These are phyloP conservation scores for Smithsoniella earleae DNA, from an alignment of 163 green algal species.

Conservation along the genomic window DNA sequence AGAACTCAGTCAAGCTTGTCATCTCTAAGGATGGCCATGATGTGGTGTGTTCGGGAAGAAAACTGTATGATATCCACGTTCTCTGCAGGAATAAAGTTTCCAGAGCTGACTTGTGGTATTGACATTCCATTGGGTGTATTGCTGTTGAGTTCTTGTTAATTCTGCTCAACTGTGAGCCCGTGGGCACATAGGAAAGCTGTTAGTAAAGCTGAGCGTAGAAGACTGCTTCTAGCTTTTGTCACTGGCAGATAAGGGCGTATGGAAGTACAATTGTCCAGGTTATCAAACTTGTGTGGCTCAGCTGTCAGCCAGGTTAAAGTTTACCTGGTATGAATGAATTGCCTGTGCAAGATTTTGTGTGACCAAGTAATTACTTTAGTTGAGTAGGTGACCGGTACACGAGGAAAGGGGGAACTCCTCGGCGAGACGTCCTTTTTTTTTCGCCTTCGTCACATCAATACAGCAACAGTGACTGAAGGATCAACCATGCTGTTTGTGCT, in stretches of 20 bases:
- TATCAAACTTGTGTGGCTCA: too few species aligned
- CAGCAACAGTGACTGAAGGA: background rate
- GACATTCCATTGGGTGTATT: too few species aligned
- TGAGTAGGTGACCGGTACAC: background rate
- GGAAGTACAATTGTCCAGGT: too few species aligned
- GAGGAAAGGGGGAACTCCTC: background rate
- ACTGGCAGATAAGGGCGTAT: too few species aligned
- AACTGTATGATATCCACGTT: too few species aligned
- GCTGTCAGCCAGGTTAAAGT: too few species aligned
- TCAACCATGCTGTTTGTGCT: background rate
- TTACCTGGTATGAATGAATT: background rate
- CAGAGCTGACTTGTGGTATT: too few species aligned
- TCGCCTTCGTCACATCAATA: background rate
- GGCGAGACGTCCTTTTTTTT: conserved; percentile 2
- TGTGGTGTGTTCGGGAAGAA: background rate
- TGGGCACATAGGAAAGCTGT: background rate
- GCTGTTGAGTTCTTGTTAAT: too few species aligned
- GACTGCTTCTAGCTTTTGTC: too few species aligned
- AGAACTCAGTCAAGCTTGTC: background rate
- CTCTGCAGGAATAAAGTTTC: too few species aligned
- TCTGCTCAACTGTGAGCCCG: background rate
- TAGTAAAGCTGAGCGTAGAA: background rate
- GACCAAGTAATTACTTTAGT: background rate
- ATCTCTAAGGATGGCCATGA: background rate
- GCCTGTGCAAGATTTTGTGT: background rate